Evolutionary conservation across 2,329 filamentous ascomycete genomes (phyloP), one percentile per base, ranked within the genome.

Genomic region (Trichophyton benhamiae): DNA sequence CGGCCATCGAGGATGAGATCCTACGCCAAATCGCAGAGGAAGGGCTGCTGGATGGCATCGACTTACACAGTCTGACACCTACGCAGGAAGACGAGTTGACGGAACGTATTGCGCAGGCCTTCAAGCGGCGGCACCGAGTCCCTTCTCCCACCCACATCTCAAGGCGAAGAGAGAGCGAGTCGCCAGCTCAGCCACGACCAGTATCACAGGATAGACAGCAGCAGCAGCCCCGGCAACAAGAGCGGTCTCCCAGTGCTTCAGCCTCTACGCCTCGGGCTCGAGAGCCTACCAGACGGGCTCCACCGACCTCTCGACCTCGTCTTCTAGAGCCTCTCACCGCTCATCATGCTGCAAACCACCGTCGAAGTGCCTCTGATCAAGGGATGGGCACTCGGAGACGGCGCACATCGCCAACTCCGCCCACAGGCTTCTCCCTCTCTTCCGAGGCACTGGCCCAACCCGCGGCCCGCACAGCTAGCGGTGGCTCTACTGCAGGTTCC

Each of bases 31-130:
- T 95, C 63, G 82, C 91, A 66, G 87, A 92, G 65, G 90, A 96
- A 69, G 91, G 92, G 0, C 76, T 96, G 20, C 75, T 96, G 38
- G 89, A 96, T 68, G 91, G 90, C 17, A 84, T 96, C 55, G 91
- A 96, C 70, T 77, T 96, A 61, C 88, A 94, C 68, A 91, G 91
- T 65, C 85, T 96, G 60, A 91, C 92, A 64, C 80, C 90, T 15
- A 83, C 79, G 57, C 88, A 91, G 68, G 90, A 96, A 70, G 91
- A 96, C 68, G 89, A 95, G 69, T 83, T 97, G 15, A 95, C 89
- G 65, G 88, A 92, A 69, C 85, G 88, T 63, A 96, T 97, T 67
- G 91, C 91, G 1, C 89, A 95, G 68, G 90, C 90, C 1, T 96
- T 95, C 69, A 80, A 89, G 62, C 82, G 89, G 64, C 81, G 89